Percentiles rank a stretch among this genome's conserved stretches.
These are phyloP conservation scores for Atkinsonella texensis DNA, from an alignment of 2,329 filamentous ascomycete species.

Conservation along the genomic window DNA sequence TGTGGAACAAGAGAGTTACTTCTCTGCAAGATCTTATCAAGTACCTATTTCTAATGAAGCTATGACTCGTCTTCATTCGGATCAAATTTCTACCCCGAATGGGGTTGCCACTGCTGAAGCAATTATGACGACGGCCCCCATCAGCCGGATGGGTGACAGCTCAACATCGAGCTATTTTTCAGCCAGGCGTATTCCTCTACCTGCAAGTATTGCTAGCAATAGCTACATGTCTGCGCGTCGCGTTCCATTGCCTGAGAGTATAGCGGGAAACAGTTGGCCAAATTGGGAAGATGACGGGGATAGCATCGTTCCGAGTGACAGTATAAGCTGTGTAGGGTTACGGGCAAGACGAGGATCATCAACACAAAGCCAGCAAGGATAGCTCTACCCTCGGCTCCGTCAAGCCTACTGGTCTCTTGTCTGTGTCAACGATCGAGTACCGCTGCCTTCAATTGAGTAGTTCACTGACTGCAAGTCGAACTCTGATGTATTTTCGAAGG, in stretches of 20 bases:
- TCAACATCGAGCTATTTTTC: constrained; percentile 5
- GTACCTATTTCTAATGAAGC: neutral
- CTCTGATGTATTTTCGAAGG: too few relatives aligned
- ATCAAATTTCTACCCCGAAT: neutral
- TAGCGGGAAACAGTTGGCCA: constrained; percentile 27
- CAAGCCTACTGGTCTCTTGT: too few relatives aligned
- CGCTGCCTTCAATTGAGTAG: too few relatives aligned
- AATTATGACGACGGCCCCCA: too few relatives aligned
- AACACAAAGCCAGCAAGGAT: neutral
- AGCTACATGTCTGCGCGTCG: constrained; percentile 21
- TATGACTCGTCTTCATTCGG: neutral
- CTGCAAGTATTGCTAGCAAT: constrained; percentile 8
- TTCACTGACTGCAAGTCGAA: too few relatives aligned
- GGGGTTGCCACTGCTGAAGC: neutral
- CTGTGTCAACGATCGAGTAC: too few relatives aligned
- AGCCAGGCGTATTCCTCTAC: constrained; percentile 19
- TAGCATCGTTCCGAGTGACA: constrained; percentile 48
- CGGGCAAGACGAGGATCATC: neutral
- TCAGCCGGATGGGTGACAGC: neutral
- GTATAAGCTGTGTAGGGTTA: constrained; percentile 46
- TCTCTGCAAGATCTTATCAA: constrained; percentile 1
- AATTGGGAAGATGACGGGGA: constrained; percentile 35
- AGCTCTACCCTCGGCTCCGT: neutral
- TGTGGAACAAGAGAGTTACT: neutral
- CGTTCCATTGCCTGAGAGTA: constrained; percentile 29